These are phyloP conservation scores for Setaria viridis DNA, from an alignment of 202 grass and related monocot genomes.

Conservation along the genomic window DNA sequence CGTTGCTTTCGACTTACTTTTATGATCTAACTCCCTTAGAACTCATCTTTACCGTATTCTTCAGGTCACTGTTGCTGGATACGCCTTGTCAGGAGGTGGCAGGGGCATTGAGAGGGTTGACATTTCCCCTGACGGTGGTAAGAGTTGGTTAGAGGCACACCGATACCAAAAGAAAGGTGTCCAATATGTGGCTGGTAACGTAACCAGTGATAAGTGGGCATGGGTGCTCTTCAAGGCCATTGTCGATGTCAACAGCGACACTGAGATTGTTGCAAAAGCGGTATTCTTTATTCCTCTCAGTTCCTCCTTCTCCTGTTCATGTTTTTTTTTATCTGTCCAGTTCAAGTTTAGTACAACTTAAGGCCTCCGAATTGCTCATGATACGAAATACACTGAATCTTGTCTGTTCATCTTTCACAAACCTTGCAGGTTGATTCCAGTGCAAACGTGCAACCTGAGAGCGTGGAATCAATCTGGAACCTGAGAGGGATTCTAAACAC, in stretches of 20 bases:
- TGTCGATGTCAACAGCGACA: constrained; percentile 47
- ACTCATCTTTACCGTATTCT: not conserved
- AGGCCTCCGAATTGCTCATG: not conserved
- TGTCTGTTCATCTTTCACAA: constrained; percentile 1
- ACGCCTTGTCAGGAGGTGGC: constrained; percentile 68
- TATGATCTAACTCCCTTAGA: not conserved
- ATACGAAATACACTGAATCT: not conserved
- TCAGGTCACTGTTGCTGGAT: constrained; percentile 56
- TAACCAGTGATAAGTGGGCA: constrained; percentile 70
- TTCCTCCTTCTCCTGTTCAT: not conserved
- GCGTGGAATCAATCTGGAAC: constrained; percentile 63
- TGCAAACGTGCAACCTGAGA: constrained; percentile 76
- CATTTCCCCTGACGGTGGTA: constrained; percentile 65
- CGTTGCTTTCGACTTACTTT: not conserved
- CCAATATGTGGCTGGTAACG: constrained; percentile 62
- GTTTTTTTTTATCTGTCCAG: not conserved
- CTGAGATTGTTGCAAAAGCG: constrained; percentile 68
- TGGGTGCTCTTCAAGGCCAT: constrained; percentile 74
- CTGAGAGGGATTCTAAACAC: constrained; percentile 79
- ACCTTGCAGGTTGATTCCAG: constrained; percentile 63
- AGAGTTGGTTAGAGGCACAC: constrained; percentile 65
- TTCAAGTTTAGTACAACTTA: not conserved
- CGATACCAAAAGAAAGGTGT: constrained; percentile 53
- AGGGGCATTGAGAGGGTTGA: constrained; percentile 81
- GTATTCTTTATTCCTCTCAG: constrained; percentile 26